Conservation (phyloP, 768 basidiomycete genomes). For the Mycena haematopus region DNA sequence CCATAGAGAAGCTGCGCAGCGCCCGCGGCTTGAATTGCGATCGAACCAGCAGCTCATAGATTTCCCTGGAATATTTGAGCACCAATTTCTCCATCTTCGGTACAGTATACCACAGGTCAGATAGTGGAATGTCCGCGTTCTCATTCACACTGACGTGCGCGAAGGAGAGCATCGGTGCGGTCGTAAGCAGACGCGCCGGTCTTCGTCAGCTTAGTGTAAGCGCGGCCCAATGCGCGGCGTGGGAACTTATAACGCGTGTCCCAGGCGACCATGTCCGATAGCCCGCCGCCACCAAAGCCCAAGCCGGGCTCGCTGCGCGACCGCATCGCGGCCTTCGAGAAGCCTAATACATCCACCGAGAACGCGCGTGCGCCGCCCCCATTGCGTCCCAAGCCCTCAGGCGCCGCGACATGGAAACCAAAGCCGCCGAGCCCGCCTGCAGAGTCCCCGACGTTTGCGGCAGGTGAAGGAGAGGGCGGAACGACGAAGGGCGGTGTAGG, state of each 20-base stretch:
- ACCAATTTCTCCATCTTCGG: too few relatives aligned
- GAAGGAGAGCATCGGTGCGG: too few relatives aligned
- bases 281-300: conserved; percentile 60
- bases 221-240: background rate
- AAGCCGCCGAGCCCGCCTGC: conserved; percentile 59
- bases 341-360: conserved; percentile 50
- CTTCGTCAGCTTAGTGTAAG: too few relatives aligned
- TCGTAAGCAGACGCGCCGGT: too few relatives aligned
- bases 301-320: conserved; percentile 84
- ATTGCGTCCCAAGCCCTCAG: conserved; percentile 71
- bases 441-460: conserved; percentile 28
- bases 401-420: conserved; percentile 73
- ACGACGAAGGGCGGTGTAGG: conserved; percentile 33
- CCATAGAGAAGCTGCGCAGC: too few relatives aligned
- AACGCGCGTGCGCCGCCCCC: conserved; percentile 54
- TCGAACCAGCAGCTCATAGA: too few relatives aligned
- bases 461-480: conserved; percentile 32
- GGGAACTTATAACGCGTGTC: background rate
- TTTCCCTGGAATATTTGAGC: too few relatives aligned
- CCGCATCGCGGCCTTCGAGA: conserved; percentile 90
- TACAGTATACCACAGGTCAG: too few relatives aligned
- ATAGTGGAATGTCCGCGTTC: too few relatives aligned
- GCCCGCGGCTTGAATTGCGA: too few relatives aligned
- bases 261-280: conserved; percentile 61
- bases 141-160: too few relatives aligned